Conservation (phyloP, 2,329 filamentous ascomycete genomes). For the Fusarium aywerte region DNA sequence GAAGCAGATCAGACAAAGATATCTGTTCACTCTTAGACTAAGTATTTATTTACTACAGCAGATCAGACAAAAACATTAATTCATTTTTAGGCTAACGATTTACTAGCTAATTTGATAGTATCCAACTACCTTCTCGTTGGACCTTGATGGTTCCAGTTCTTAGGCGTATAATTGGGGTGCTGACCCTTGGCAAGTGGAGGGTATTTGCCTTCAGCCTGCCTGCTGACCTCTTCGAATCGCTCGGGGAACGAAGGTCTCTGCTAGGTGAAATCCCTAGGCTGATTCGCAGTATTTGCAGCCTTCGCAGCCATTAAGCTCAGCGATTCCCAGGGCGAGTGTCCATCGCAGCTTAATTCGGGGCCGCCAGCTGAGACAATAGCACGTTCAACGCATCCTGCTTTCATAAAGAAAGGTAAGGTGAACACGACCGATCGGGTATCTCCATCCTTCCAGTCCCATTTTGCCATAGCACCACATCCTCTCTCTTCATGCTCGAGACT, state of each 20-base stretch:
- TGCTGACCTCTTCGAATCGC: not conserved
- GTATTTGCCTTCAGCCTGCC: not conserved
- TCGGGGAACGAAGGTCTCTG: not conserved
- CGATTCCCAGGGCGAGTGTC: not conserved
- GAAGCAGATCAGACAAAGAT: no score
- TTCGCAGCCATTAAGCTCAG: not conserved
- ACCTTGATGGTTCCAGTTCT: not conserved
- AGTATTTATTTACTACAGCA: no score
- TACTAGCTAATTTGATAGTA: not conserved
- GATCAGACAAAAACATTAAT: no score
- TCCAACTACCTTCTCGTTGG: not conserved
- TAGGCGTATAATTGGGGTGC: not conserved
- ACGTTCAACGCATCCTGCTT: not conserved
- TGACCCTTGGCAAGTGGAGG: not conserved
- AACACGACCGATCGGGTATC: not conserved
- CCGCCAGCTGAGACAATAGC: not conserved
- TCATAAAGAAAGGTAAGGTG: not conserved
- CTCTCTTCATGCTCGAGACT: not conserved
- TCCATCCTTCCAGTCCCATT: not conserved
- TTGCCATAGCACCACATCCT: not conserved
- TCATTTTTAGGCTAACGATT: not conserved
- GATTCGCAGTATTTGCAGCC: not conserved
- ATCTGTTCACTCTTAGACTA: no score
- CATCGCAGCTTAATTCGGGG: not conserved
- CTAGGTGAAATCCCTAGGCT: not conserved